Base-by-base conservation (phyloP, 352 stramenopile species). In the Phytophthora sp. region DNA sequence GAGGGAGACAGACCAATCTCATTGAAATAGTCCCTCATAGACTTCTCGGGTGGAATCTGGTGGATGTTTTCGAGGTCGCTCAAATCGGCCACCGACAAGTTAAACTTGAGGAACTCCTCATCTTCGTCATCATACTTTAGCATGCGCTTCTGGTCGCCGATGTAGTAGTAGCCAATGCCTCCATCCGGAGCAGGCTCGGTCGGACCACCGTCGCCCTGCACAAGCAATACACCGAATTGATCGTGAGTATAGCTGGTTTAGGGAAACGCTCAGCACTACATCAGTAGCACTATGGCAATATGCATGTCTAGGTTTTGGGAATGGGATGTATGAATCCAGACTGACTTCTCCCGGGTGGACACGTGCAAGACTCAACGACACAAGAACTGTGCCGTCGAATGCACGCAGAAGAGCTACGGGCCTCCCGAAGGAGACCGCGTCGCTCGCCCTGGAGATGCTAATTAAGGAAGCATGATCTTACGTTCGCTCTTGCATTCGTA, bases 91-190 rank as follows among this genome's bases (percentile, higher is more conserved):
- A 94, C 84, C 12, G 76, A 74, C 38, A 77, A 55, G 39, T 94
- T 94, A 56, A 94, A 91, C 10, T 76, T 77, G 50, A 86, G 66
- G 44, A 94, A 94, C n/a, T 90, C 84, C 2, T 66, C 62, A 41
- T 92, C 84, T 3, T 77, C 56, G 58, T 87, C 74, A 39, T 94
- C 80, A 58, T 82, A 89, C 38, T 77, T 74, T 15, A 94, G 77
- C 76, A 94, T 86, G 21, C 84, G 86, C 64, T 91, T 88, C 49
- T 94, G 83, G 46, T 94, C 86, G 17, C 86, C 86, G n/a, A 94
- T 74, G 63, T 92, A 94, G 69, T 94, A 94, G 48, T 94, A 94
- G 12, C 86, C 86, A 41, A 93, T 85, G 50, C 86, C 86, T 55
- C 84, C 82, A 63, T 93, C 86, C 2, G 80, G 83, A 34, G 86